Conservation (phyloP, 1,284 basidiomycete genomes). For the Ganoderma boninense region DNA sequence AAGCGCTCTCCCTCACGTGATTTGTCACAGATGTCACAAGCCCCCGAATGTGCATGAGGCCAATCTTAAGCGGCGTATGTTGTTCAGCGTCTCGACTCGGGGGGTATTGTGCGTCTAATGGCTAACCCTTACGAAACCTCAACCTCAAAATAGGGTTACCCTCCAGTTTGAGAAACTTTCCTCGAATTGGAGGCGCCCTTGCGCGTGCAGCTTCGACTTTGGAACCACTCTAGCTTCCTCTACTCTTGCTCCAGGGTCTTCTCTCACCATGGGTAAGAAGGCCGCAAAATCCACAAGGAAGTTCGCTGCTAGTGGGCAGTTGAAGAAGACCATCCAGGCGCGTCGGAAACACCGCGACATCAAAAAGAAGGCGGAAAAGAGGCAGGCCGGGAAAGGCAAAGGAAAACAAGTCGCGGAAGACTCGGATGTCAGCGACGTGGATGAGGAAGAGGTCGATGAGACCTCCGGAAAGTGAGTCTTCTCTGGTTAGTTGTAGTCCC, state of each 20-base stretch:
- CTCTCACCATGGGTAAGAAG: conserved; percentile 61
- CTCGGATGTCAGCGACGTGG: conserved; percentile 42
- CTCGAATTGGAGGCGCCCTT: too few relatives aligned
- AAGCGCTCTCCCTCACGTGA: too few relatives aligned
- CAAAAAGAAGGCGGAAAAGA: conserved; percentile 73
- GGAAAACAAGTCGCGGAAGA: conserved; percentile 45
- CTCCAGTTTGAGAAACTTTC: too few relatives aligned
- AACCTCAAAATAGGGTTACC: too few relatives aligned
- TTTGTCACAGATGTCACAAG: too few relatives aligned
- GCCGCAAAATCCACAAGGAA: conserved; percentile 83
- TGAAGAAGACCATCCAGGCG: conserved; percentile 86
- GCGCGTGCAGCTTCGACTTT: too few relatives aligned
- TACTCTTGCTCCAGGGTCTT: neutral
- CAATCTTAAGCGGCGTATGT: too few relatives aligned
- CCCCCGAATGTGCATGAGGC: too few relatives aligned
- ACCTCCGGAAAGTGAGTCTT: conserved; percentile 38
- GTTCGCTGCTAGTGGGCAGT: conserved; percentile 87
- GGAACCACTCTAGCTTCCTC: neutral
- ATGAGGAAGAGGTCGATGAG: conserved; percentile 49
- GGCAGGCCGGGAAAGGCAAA: conserved; percentile 57
- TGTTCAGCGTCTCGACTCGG: too few relatives aligned
- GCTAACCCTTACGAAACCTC: too few relatives aligned
- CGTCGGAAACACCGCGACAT: conserved; percentile 81
- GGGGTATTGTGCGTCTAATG: too few relatives aligned
- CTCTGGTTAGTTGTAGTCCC: neutral